Evolutionary conservation across 1,284 basidiomycete species (phyloP).

Genomic region (Leccinum proliferum): DNA sequence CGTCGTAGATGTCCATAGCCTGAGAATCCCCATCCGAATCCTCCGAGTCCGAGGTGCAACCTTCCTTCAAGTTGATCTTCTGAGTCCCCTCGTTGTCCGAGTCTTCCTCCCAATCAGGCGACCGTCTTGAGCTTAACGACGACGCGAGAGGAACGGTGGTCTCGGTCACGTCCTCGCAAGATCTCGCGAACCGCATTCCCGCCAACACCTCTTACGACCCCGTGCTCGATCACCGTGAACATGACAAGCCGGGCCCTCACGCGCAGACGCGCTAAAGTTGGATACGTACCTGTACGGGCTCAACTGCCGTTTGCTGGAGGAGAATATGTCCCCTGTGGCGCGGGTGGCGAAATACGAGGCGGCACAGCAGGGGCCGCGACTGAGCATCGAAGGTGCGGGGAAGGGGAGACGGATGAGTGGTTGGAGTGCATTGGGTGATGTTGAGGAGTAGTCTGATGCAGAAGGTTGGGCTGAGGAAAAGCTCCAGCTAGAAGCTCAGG

Average conservation of each 20-base stretch:
- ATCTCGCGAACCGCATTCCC: conserved; percentile 72
- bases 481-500: conserved; percentile 36
- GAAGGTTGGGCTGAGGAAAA: conserved; percentile 67
- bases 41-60: too few species aligned
- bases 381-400: conserved; percentile 19
- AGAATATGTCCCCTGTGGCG: conserved; percentile 62
- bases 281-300: conserved; percentile 79
- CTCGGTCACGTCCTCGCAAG: conserved; percentile 79
- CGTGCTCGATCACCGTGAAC: conserved; percentile 64
- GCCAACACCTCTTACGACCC: conserved; percentile 84
- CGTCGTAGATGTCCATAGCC: too few species aligned
- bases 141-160: conserved; percentile 54
- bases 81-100: too few species aligned
- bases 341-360: conserved; percentile 44
- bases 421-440: conserved; percentile 46
- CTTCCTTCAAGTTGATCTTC: too few species aligned
- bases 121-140: conserved; percentile 6
- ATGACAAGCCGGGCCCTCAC: conserved; percentile 49
- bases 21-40: too few species aligned
- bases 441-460: conserved; percentile 52
- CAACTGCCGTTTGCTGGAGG: conserved; percentile 74
- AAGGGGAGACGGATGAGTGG: conserved; percentile 43
- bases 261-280: conserved; percentile 74
- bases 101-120: too few species aligned
- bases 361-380: conserved; percentile 21